phyloP scores from a whole-genome alignment of 140 eudicot species.

The Eryngium alpinum region DNA sequence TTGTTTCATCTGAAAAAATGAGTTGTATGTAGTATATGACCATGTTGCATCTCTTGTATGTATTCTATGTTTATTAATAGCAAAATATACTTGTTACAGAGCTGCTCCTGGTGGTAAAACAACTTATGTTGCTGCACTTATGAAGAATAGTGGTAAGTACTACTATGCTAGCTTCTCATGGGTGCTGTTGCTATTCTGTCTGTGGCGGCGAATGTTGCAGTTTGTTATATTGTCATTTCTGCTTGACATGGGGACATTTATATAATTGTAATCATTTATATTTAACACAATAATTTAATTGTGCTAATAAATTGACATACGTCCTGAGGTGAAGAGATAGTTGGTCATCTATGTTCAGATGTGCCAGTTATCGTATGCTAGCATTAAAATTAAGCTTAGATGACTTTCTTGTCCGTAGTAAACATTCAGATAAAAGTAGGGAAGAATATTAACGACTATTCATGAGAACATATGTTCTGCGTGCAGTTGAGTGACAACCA shows the following conservation, averaged over 20 bases:
- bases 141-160: constrained; percentile 82
- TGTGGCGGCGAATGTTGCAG: neutral
- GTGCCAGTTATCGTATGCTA: no score
- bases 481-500: no score
- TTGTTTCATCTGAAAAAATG: neutral
- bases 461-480: no score
- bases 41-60: neutral
- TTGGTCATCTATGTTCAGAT: no score
- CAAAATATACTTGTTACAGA: constrained; percentile 32
- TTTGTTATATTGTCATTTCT: neutral
- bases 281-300: no score
- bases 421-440: no score
- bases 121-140: constrained; percentile 87
- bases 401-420: no score
- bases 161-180: neutral
- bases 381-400: no score
- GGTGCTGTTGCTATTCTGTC: neutral
- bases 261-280: no score
- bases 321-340: no score
- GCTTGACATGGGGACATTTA: neutral
- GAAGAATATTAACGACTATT: no score
- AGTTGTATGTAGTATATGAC: neutral
- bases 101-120: constrained; percentile 99
- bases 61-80: constrained; percentile 3
- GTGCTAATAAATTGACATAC: no score